Base-by-base conservation (phyloP, 2,329 filamentous ascomycete species). In the Fusarium solani-melongenae region DNA sequence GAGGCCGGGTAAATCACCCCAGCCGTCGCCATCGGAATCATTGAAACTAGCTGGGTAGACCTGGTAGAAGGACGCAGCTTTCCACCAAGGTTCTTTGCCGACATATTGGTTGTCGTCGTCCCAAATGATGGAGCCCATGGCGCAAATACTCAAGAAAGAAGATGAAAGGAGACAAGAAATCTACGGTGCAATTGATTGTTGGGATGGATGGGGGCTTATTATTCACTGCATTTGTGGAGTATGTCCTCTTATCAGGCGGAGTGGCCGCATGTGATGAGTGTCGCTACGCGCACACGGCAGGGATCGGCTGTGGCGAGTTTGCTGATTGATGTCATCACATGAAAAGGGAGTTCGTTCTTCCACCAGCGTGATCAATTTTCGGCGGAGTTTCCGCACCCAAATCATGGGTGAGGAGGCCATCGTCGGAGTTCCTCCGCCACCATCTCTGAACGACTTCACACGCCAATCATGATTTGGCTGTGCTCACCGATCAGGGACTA, bases 61-160 rank as follows among this genome's bases (percentile, higher is more conserved):
- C 6, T 76, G 74, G 41, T 76, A 76, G 22, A 86, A 84, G 10
- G 82, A 81, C 1, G 84, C 83, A 27, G 84, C 82, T 70, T 86
- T 87, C 85, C 85, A 46, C 41, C 41, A 46, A 4, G 82, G 80
- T 34, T 83, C 69, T 29, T 81, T 83, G 63, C 81, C 81, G 4
- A 80, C 72, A 66, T 73, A 79, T 17, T 76, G 77, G 39, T 81
- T 80, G 4, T 79, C 68, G 4, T 77, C 66, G 56, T 82, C 78
- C 77, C 77, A 80, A 9, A 76, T 65, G 17, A 83, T 67, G 0
- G 81, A 81, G 20, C 81, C 80, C 82, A 84, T 84, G 38, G 33
- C 6, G 53, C 14, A 33, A 22, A 24, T 24, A 11, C 27, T 34
- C 20, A 33, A 27, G 2, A 17, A 22, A 24, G 12, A 51, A n/a